Conservation (phyloP, 2,329 filamentous ascomycete species). For the Stemphylium beticola region DNA sequence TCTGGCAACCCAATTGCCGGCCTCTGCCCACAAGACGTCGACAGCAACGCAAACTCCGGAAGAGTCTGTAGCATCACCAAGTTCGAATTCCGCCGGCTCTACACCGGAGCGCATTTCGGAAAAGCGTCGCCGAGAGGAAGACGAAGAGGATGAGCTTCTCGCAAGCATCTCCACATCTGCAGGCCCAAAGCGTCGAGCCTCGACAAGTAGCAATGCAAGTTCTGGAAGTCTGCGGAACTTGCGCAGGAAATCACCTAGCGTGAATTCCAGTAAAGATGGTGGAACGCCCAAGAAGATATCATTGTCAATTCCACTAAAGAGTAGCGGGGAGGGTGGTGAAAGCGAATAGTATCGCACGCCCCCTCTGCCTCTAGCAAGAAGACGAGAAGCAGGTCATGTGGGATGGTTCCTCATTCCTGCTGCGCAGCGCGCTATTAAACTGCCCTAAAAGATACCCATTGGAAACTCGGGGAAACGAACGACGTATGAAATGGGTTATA, state of each 20-base stretch:
- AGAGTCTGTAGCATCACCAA: constrained; percentile 30
- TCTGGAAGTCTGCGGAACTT: constrained; percentile 45
- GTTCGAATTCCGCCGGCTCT: constrained; percentile 27
- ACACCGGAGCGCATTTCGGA: constrained; percentile 78
- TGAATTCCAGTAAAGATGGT: constrained; percentile 53
- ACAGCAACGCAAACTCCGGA: constrained; percentile 33
- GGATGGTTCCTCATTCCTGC: constrained; percentile 30
- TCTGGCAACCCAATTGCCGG: constrained; percentile 53
- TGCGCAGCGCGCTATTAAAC: constrained; percentile 31
- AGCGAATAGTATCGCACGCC: constrained; percentile 30
- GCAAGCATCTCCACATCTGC: constrained; percentile 71
- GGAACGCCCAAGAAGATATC: constrained; percentile 51
- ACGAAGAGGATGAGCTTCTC: constrained; percentile 86
- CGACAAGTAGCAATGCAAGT: constrained; percentile 42
- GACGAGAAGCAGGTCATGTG: constrained; percentile 14
- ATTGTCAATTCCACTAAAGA: constrained; percentile 50
- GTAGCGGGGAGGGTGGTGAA: constrained; percentile 39
- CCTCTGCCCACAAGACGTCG: constrained; percentile 35
- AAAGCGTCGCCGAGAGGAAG: constrained; percentile 89
- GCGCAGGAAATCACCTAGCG: constrained; percentile 51
- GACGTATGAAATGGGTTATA: constrained; percentile 42
- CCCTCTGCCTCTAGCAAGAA: background rate
- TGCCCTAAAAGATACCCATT: constrained; percentile 45
- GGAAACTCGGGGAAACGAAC: constrained; percentile 32
- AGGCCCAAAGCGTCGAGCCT: constrained; percentile 54